Evolutionary conservation across 257 asterid genomes (phyloP).

Genomic region (Fraxinus pennsylvanica): DNA sequence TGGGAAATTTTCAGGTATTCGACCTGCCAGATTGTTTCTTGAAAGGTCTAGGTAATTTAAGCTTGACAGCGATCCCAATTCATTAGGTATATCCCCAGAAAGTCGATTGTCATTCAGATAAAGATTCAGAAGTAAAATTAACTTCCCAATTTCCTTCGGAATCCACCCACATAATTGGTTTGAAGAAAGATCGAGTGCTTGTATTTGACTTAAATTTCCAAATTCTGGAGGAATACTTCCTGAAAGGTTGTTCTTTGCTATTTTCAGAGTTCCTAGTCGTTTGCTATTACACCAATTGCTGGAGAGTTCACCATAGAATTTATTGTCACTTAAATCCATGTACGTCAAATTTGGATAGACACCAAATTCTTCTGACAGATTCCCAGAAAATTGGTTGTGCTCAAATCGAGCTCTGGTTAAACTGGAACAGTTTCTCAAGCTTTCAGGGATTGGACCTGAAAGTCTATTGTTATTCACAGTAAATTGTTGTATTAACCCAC

Average conservation of each 20-base stretch:
- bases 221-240: slow-evolving; percentile 24
- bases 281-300: slow-evolving; percentile 8
- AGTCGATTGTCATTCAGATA: background rate
- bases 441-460: slow-evolving; percentile 23
- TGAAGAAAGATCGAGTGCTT: no score
- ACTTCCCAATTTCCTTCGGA: background rate
- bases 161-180: no score
- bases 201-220: background rate
- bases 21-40: background rate
- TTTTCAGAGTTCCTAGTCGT: background rate
- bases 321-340: background rate
- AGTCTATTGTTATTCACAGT: slow-evolving; percentile 8
- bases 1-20: background rate
- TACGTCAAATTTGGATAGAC: no score
- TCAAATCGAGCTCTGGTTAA: no score
- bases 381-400: no score
- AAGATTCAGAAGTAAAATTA: background rate
- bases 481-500: background rate
- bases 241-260: background rate
- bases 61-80: slow-evolving; percentile 4
- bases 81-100: background rate
- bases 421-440: background rate
- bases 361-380: no score
- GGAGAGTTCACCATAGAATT: slow-evolving; percentile 19
- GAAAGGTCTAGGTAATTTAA: background rate